Conservation (phyloP, 2,329 filamentous ascomycete genomes). For the Trichoderma arundinaceum region DNA sequence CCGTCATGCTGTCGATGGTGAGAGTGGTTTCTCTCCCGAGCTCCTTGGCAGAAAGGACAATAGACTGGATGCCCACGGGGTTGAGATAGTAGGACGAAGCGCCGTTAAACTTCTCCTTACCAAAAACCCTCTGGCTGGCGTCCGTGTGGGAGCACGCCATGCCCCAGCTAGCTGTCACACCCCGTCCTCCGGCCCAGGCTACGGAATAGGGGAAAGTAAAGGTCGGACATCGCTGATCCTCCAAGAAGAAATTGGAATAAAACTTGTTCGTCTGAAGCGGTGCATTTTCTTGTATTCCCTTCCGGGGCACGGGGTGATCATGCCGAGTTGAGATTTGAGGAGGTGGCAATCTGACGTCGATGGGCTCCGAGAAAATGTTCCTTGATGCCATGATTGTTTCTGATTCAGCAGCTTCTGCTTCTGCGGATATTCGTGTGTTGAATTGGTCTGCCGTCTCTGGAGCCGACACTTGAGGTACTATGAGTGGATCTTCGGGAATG, state of each 20-base stretch:
- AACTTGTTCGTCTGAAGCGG: constrained; percentile 80
- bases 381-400: constrained; percentile 39
- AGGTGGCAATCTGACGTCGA: constrained; percentile 59
- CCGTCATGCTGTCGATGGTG: constrained; percentile 59
- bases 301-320: constrained; percentile 64
- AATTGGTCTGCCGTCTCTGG: constrained; percentile 1
- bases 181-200: constrained; percentile 68
- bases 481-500: not conserved
- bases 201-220: constrained; percentile 80
- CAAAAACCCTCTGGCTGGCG: constrained; percentile 68
- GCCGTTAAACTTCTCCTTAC: constrained; percentile 59
- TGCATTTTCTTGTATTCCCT: constrained; percentile 53
- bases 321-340: constrained; percentile 52
- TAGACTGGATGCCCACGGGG: constrained; percentile 79
- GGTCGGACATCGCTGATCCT: constrained; percentile 68
- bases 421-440: not conserved
- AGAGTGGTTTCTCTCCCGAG: constrained; percentile 65
- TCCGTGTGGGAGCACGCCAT: constrained; percentile 78
- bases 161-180: constrained; percentile 72
- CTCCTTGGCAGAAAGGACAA: constrained; percentile 80
- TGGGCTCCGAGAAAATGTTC: constrained; percentile 63
- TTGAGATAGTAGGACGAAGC: constrained; percentile 77
- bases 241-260: constrained; percentile 80
- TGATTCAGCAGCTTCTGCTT: not conserved
- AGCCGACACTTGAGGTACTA: not conserved